Base-by-base conservation (phyloP, 352 stramenopile genomes). In the Pythium sp. region DNA sequence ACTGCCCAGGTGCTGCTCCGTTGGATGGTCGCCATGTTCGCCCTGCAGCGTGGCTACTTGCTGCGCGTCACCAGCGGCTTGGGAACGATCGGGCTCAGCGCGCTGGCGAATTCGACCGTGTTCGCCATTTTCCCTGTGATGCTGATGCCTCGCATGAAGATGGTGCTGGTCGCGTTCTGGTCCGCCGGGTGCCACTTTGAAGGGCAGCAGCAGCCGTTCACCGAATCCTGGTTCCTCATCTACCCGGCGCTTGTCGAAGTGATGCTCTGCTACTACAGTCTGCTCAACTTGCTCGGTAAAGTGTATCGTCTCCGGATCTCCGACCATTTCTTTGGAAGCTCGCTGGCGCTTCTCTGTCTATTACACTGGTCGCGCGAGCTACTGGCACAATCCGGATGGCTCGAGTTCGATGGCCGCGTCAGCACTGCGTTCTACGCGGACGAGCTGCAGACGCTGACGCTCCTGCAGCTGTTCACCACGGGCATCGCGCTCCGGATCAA, bases 181-280 rank as follows among this genome's bases (percentile, higher is more conserved):
- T 30, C n/a, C 7, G 47, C 47, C 28, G 47, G n/a, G 18, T 55
- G 47, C 12, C 47, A 30, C 8, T 55, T 55, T 24, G 47, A 55
- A 55, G n/a, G n/a, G 0, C 47, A 55, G n/a, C 47, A 55, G 47
- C 8, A 5, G 8, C n/a, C n/a, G n/a, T 55, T 55, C n/a, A 18
- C 47, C n/a, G n/a, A 55, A 12, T 9, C 47, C 47, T 55, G 47
- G 47, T 55, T 30, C 47, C 47, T 54, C 15, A 54, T 54, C n/a
- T 54, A 54, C 47, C 20, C 47, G 47, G 5, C 47, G 1, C n/a
- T 54, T 26, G 47, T 54, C 47, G 20, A 54, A 22, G 47, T 12
- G 20, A 54, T 54, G 47, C 47, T 54, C 15, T 54, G 12, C n/a
- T 54, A 54, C n/a, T 55, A 55, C 47, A 55, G 47, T n/a, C 18